These are phyloP conservation scores for Talaromyces liani DNA, from an alignment of 495 filamentous ascomycete genomes.

Conservation along the genomic window DNA sequence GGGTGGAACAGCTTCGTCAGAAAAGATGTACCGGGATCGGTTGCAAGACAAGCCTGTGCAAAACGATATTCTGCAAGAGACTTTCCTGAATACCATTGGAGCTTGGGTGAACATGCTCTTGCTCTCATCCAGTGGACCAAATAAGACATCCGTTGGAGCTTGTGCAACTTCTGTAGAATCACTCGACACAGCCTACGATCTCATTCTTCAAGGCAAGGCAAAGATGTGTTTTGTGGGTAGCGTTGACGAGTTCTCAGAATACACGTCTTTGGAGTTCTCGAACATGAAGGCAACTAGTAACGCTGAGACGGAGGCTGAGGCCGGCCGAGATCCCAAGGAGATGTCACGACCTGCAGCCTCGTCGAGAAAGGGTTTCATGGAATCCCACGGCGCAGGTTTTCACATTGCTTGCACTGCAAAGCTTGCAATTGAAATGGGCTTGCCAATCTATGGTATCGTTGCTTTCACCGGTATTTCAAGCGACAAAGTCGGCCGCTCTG, in stretches of 20 bases:
- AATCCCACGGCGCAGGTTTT: constrained; percentile 12
- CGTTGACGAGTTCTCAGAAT: constrained; percentile 15
- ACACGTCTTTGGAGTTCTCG: constrained; percentile 13
- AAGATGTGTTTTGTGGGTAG: constrained; percentile 14
- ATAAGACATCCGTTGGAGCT: constrained; percentile 16
- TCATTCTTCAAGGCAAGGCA: constrained; percentile 13
- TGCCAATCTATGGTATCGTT: constrained; percentile 17
- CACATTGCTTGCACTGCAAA: constrained; percentile 15
- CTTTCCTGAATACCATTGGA: constrained; percentile 16
- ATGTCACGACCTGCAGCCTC: neutral
- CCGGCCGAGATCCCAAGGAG: neutral
- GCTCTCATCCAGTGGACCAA: constrained; percentile 15
- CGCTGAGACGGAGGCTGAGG: constrained; percentile 7
- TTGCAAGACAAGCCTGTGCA: constrained; percentile 12
- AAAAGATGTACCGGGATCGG: constrained; percentile 13
- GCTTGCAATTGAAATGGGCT: constrained; percentile 17
- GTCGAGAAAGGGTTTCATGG: neutral
- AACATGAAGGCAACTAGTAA: constrained; percentile 18
- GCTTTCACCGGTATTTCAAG: neutral
- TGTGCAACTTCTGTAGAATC: constrained; percentile 16
- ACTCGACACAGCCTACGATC: constrained; percentile 15
- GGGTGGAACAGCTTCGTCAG: constrained; percentile 10
- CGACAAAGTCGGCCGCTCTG: neutral
- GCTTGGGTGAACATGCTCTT: constrained; percentile 23
- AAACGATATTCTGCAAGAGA: constrained; percentile 19